phyloP scores from a whole-genome alignment of 177 flowering plant genomes.

The Telopea speciosissima region DNA sequence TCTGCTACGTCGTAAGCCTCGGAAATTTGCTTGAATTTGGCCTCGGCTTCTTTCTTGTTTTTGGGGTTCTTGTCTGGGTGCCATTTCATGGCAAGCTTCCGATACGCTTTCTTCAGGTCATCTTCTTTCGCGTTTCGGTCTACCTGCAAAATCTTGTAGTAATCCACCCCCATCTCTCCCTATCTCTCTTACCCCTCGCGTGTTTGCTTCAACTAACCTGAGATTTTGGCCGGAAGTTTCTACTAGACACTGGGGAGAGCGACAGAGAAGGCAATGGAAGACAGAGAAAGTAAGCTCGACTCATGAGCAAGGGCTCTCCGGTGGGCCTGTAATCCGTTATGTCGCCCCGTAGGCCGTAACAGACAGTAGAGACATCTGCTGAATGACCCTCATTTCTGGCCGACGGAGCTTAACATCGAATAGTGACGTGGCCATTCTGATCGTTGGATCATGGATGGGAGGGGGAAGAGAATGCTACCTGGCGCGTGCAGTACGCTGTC shows the following conservation, averaged over 20 bases:
- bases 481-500: no score
- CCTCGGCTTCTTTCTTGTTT: slow-evolving; percentile 73
- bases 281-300: neutral
- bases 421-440: no score
- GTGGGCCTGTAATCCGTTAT: neutral
- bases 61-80: slow-evolving; percentile 80
- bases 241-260: neutral
- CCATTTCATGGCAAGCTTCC: slow-evolving; percentile 85
- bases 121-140: slow-evolving; percentile 62
- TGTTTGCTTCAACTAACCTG: neutral
- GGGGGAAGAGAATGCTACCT: no score
- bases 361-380: no score
- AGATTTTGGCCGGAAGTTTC: neutral
- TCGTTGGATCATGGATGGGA: no score
- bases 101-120: slow-evolving; percentile 74
- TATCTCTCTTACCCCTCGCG: slow-evolving; percentile 12
- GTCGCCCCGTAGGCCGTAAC: no score
- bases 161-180: slow-evolving; percentile 56
- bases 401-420: no score
- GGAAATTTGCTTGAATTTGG: slow-evolving; percentile 76
- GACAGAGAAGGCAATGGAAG: neutral
- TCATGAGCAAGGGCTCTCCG: neutral
- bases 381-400: no score
- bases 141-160: slow-evolving; percentile 69
- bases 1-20: slow-evolving; percentile 70